phyloP scores from a whole-genome alignment of 192 early-diverging fungal genomes.

The Globomyces pollinis-pini region DNA sequence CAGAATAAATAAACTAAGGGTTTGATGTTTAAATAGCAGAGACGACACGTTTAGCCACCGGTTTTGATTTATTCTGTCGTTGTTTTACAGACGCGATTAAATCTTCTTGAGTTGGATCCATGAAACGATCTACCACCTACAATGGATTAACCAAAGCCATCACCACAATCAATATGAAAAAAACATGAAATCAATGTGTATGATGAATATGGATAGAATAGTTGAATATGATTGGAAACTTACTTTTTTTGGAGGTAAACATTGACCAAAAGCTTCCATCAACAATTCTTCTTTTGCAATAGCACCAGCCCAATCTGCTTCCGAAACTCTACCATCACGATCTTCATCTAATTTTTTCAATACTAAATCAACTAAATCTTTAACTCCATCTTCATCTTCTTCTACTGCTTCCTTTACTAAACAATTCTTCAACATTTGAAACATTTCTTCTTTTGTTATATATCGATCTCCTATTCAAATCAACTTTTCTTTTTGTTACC shows the following conservation, averaged over 20 bases:
- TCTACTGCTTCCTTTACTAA: constrained; percentile 44
- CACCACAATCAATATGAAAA: no score
- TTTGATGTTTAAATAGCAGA: no score
- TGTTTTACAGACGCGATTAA: constrained; percentile 1
- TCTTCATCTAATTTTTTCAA: constrained; percentile 56
- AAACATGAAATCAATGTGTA: no score
- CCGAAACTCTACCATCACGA: constrained; percentile 47
- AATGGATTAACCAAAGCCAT: no score
- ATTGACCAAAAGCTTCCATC: constrained; percentile 55
- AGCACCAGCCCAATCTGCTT: constrained; percentile 49
- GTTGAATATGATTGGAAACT: no score
- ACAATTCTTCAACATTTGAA: constrained; percentile 53
- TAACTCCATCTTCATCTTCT: constrained; percentile 58
- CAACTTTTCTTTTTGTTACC: no score
- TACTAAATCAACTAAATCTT: constrained; percentile 51
- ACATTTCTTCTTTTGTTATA: constrained; percentile 62
- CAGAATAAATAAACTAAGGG: no score
- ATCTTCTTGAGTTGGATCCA: constrained; percentile 9
- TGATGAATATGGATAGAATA: no score
- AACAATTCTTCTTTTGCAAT: constrained; percentile 48
- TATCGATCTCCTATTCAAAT: constrained; percentile 54
- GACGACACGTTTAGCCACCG: no score
- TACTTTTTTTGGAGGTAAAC: constrained; percentile 36
- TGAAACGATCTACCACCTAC: background rate
- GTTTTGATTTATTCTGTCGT: background rate